Conservation (phyloP, 2,329 filamentous ascomycete genomes). For the Knoxdaviesia proteae region DNA sequence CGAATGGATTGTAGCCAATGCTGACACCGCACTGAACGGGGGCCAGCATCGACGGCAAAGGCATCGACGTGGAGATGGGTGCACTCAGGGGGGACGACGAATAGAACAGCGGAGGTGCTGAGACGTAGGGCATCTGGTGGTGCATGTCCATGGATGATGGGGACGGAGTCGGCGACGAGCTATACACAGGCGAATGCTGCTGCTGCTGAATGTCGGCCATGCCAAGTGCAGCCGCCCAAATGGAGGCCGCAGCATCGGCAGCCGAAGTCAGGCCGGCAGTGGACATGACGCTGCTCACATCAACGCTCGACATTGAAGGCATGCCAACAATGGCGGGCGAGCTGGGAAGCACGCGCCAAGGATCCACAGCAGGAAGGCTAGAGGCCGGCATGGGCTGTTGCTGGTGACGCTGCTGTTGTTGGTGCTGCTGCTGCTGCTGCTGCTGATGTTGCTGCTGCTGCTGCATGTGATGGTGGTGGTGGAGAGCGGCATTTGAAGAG, state of each 20-base stretch:
- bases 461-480: slow-evolving; percentile 1
- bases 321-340: slow-evolving; percentile 15
- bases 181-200: too few species aligned
- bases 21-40: slow-evolving; percentile 54
- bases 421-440: slow-evolving; percentile 18
- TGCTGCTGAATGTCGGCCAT: too few species aligned
- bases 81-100: slow-evolving; percentile 55
- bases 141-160: slow-evolving; percentile 40
- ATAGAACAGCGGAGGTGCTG: slow-evolving; percentile 53
- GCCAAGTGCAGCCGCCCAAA: too few species aligned
- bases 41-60: slow-evolving; percentile 70
- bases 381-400: slow-evolving; percentile 40
- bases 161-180: slow-evolving; percentile 2
- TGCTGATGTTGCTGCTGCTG: not conserved
- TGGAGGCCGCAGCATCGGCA: too few species aligned
- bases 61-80: slow-evolving; percentile 54
- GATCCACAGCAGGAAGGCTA: slow-evolving; percentile 51
- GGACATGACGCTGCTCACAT: too few species aligned
- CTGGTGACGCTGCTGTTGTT: not conserved
- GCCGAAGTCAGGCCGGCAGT: too few species aligned
- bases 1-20: slow-evolving; percentile 6
- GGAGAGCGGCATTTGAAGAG: not conserved
- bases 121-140: slow-evolving; percentile 58
- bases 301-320: too few species aligned
- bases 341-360: slow-evolving; percentile 74